Base-by-base conservation (phyloP, 352 stramenopile genomes). In the Pythium phragmitis region DNA sequence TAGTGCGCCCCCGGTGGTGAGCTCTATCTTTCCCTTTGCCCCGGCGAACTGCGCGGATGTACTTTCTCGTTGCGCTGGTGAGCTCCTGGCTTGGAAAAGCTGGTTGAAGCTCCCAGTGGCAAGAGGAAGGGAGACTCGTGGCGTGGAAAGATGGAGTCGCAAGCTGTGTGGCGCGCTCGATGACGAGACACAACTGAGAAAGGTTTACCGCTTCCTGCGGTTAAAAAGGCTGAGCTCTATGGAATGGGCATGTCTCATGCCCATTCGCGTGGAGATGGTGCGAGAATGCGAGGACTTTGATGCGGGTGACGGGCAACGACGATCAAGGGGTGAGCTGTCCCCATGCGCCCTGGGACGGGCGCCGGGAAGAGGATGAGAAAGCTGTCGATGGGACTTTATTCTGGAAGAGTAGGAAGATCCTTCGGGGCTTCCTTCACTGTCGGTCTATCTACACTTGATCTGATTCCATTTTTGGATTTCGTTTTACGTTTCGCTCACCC, bases 381-480 rank as follows among this genome's bases (percentile, higher is more conserved):
- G 55, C 54, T 50, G 58, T 70, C 60, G 46, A 66, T 60, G 47
- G 43, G 55, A 63, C 57, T 45, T 66, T 6, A 17, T 28, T 63
- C 53, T 48, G 49, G 30, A 61, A 66, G 17, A 45, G 23, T 14
- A 26, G 30, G 21, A 28, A 8, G 43, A 4, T 45, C 49, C 54
- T 46, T 49, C 54, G 11, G 39, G 37, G 37, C 41, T 13, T 17
- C 34, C 14, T 48, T 47, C 46, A 23, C 13, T 68, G 62, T 68
- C 54, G 47, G 50, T 68, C 50, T 61, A 65, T 73, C 69, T 76
- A 76, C 69, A 76, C 69, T 76, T 76, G 69, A 76, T 70, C 65
- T 67, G 69, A 76, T 73, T 73, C 69, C 52, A 58, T 59, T 65
- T 65, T 39, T 63, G 42, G 49, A 12, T 12, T 42, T 42, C 9